Evolutionary conservation across 306 rosid species (phyloP), one percentile per base, ranked within the genome.

Genomic region (Hippophae rhamnoides): DNA sequence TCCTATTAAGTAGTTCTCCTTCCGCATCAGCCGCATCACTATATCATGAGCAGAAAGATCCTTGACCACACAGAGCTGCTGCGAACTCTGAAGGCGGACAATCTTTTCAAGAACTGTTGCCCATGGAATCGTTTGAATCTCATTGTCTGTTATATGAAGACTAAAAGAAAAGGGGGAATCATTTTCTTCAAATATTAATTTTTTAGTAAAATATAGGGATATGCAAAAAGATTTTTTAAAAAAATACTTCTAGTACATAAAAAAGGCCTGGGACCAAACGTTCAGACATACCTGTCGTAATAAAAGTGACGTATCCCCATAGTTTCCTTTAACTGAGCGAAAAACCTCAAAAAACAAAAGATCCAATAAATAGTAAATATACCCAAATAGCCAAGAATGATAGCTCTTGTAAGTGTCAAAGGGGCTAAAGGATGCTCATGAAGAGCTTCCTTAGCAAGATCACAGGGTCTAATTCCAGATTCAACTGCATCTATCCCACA

Each of bases 21-120:
- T 92, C 72, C 99, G 87, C 99, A 92, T 92, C 76, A 92, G 61
- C 38, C 99, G 85, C 96, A 88, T 88, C 41, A 92, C 78, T 63
- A 88, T 77, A 65, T 92, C 95, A 68, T 92, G 99, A 58, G 86
- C 95, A 82, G 96, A 79, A 67, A 88, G 95, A 76, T 88, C 84
- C 71, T 78, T 92, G 25, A 84, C 86, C 69, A 92, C 87, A 77
- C 96, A 92, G 9, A 92, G 90, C 69, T 76, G 82, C 56, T 60
- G 76, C 18, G 82, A 74, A 61, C 76, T 85, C 68, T 92, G 99
- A 27, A 92, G 70, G 69, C 64, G 73, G 72, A 88, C 88, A 73
- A 88, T 84, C 77, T 85, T 85, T 65, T 92, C 96, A 62, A 88
- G 74, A 78, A 88, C 66, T 52, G 88, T 85, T 57, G 87, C 93